Evolutionary conservation across 495 filamentous ascomycete species (phyloP), one percentile per base, ranked within the genome.

Genomic region (Penicillium silybi): DNA sequence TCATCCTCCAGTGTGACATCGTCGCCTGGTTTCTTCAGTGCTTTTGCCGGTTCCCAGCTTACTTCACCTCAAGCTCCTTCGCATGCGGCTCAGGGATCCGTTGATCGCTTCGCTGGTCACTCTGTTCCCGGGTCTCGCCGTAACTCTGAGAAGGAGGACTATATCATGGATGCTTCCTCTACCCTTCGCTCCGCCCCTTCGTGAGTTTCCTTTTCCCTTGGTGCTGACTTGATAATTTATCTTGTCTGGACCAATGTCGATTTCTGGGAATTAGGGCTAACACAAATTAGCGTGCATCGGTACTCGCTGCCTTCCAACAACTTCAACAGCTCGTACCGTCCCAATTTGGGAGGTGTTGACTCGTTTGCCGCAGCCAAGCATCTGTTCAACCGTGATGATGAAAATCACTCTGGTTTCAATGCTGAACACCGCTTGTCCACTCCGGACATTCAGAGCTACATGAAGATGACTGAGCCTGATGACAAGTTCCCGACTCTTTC

Each of bases 111-210:
- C 38, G 65, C 65, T 2, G 92, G 90, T 15, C 87, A 88, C 61
- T 97, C 92, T 37, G 84, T 95, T 27, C 92, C 92, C 19, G 83
- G 85, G 26, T 92, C 92, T 55, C 80, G 92, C 54, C 87, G 93
- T 16, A 78, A 78, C 52, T 78, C 74, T 2, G 74, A 78, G 47
- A 73, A 75, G 53, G 73, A 78, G 11, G 73, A 72, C 6, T 73
- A 72, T 35, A 50, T 63, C 22, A 50, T 67, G 34, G 69, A 74
- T 22, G 59, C 65, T 27, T 64, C 69, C 13, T 63, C 70, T 10
- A 58, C 66, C 18, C 69, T 69, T 40, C 70, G 73, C 0, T 61
- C 70, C 7, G 66, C 61, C 4, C 65, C 66, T 29, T 67, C 67
- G 74, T 78, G 65, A 76, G 74, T 70, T 16, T 39, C 19, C 46